Base-by-base conservation (phyloP, 192 early-diverging fungal species). In the Rhizoclosmatium globosum region DNA sequence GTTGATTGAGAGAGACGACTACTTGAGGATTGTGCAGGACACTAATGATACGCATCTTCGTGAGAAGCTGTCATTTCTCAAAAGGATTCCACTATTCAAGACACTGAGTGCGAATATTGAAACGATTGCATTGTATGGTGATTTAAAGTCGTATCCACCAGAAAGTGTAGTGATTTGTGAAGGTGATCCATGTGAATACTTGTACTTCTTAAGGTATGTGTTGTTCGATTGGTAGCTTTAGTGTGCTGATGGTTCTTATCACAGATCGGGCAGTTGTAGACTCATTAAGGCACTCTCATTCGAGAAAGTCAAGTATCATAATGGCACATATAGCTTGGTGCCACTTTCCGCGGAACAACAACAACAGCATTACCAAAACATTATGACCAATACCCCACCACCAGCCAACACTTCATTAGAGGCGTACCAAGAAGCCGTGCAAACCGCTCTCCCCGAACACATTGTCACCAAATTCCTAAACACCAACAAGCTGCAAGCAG, bases 201-300 rank as follows among this genome's bases (percentile, higher is more conserved):
- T 85, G 4, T 85, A 68, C 57, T 85, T 85, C 43, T 42, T 80
- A 23, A 72, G 69, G 84, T 85, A 46, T 45, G 57, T 80, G 3
- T 57, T 31, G 23, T 60, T 45, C 23, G 23, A 19, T 0, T 46
- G n/a, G 38, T 53, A 43, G 61, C 31, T 69, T 45, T 31, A 3
- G 47, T 45, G 1, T 60, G 61, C 47, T 47, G 17, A 9, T 38
- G 31, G 31, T 31, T 31, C 31, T 64, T 31, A n/a, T 23, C 39
- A 62, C 65, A 85, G 80, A 68, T 75, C 79, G 1, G 85, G 85
- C 31, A 79, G 77, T 21, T 83, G 82, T 76, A 75, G 85, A 21
- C 74, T 85, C n/a, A 64, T 85, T 45, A 82, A 82, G 58, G 43
- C 74, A 41, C 57, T 83, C 21, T 19, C 56, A 13, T 85, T 85